Percentiles rank a stretch among this genome's conserved stretches.
These are phyloP conservation scores for Hypoxylon sp. DNA, from an alignment of 2,329 filamentous ascomycete genomes.

Conservation along the genomic window DNA sequence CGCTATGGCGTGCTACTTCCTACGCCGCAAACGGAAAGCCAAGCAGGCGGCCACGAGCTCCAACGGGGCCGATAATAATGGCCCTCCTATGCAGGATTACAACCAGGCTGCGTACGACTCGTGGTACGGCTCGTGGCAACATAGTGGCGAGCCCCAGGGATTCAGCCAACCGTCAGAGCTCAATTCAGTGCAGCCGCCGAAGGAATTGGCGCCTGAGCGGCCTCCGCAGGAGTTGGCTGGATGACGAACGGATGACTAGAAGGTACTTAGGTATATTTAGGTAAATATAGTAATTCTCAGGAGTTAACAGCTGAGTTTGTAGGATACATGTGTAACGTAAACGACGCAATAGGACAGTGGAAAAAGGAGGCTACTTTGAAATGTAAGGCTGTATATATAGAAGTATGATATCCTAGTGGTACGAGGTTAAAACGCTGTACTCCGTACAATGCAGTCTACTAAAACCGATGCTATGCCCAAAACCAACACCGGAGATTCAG, in stretches of 20 bases:
- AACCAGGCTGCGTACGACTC: not conserved
- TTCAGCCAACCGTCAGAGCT: not conserved
- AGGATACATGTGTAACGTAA: not conserved
- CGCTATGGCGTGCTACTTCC: not conserved
- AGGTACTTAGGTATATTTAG: too few species aligned
- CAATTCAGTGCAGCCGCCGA: not conserved
- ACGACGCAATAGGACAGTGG: not conserved
- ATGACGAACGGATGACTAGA: not conserved
- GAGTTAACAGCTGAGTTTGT: not conserved
- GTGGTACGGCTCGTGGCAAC: not conserved
- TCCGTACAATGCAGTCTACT: not conserved
- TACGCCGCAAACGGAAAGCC: not conserved
- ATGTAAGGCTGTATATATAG: not conserved
- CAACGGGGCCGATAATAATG: not conserved
- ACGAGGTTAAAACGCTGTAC: not conserved
- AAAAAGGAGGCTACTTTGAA: not conserved
- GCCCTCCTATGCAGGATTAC: not conserved
- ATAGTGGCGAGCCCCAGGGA: not conserved
- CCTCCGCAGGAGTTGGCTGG: constrained; percentile 1
- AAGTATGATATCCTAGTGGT: not conserved
- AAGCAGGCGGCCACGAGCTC: not conserved
- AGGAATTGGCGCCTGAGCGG: not conserved
- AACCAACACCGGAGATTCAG: not conserved
- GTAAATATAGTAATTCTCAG: not conserved
- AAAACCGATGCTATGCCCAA: not conserved